Evolutionary conservation across 2,329 filamentous ascomycete genomes (phyloP).

Genomic region (Stagonosporopsis rhizophila): DNA sequence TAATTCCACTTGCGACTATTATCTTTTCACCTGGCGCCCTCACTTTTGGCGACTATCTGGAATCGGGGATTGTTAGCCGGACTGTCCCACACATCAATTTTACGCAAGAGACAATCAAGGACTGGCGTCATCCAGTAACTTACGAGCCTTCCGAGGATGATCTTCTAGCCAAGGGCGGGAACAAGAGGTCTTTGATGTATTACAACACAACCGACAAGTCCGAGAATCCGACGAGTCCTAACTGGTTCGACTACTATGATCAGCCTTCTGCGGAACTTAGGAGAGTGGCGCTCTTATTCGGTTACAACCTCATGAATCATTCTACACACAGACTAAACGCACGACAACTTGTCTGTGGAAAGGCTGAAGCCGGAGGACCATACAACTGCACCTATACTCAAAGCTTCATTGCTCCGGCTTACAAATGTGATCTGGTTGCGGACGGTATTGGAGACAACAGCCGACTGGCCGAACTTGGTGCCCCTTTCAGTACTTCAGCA

Average conservation of each 20-base stretch:
- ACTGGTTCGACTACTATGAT: constrained; percentile 48
- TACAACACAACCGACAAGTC: constrained; percentile 45
- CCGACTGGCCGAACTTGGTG: constrained; percentile 30
- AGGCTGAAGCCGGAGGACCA: constrained; percentile 19
- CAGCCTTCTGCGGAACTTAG: constrained; percentile 41
- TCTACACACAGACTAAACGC: constrained; percentile 37
- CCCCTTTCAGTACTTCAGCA: constrained; percentile 44
- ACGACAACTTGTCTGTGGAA: constrained; percentile 46
- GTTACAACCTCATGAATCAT: constrained; percentile 39
- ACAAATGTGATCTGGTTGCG: constrained; percentile 42
- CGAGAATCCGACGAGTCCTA: background rate
- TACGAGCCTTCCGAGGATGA: constrained; percentile 13
- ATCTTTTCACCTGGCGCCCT: constrained; percentile 49
- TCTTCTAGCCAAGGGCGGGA: constrained; percentile 29
- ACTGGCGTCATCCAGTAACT: constrained; percentile 38
- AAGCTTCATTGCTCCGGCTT: constrained; percentile 40
- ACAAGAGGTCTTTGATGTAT: constrained; percentile 40
- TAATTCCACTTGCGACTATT: constrained; percentile 48
- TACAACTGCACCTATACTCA: constrained; percentile 47
- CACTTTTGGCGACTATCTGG: constrained; percentile 44
- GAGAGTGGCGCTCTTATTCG: constrained; percentile 40
- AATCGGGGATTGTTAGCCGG: constrained; percentile 23
- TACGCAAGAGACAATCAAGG: constrained; percentile 39
- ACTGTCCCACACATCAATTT: constrained; percentile 40
- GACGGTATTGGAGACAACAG: constrained; percentile 27